phyloP scores from a whole-genome alignment of 2,329 filamentous ascomycete genomes.

The Fusarium azukiicola region DNA sequence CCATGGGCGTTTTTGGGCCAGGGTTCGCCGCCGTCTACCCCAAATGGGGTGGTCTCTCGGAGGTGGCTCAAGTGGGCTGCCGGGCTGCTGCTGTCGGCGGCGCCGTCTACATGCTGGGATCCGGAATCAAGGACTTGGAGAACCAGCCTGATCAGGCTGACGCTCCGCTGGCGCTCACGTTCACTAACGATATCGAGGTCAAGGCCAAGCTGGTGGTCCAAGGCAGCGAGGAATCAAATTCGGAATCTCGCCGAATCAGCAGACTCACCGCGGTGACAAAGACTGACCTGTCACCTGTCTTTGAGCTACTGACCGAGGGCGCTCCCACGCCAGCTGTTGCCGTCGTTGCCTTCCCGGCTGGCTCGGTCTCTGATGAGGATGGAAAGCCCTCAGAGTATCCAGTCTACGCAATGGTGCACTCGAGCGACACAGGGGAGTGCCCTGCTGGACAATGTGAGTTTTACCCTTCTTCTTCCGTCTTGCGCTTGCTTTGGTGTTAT shows the following conservation, averaged over 20 bases:
- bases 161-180: slow-evolving; percentile 66
- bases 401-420: slow-evolving; percentile 86
- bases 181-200: slow-evolving; percentile 79
- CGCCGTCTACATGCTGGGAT: slow-evolving; percentile 92
- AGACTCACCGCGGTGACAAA: slow-evolving; percentile 86
- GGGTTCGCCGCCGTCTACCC: slow-evolving; percentile 95
- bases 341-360: slow-evolving; percentile 83
- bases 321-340: slow-evolving; percentile 88
- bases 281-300: slow-evolving; percentile 82
- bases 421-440: slow-evolving; percentile 96
- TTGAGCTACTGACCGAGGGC: slow-evolving; percentile 86
- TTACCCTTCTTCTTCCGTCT: slow-evolving; percentile 36
- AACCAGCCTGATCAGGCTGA: slow-evolving; percentile 49
- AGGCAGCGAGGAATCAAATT: slow-evolving; percentile 59
- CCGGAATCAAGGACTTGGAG: slow-evolving; percentile 74
- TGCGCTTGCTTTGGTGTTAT: slow-evolving; percentile 74
- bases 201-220: slow-evolving; percentile 76
- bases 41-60: slow-evolving; percentile 95
- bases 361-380: slow-evolving; percentile 63
- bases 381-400: slow-evolving; percentile 67
- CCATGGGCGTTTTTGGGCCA: slow-evolving; percentile 92
- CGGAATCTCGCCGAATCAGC: slow-evolving; percentile 66
- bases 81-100: slow-evolving; percentile 95
- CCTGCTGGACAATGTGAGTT: slow-evolving; percentile 93
- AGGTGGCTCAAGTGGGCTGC: slow-evolving; percentile 95